Percentiles rank a stretch among this genome's conserved stretches.
Evolutionary conservation across 306 rosid genomes (phyloP).

Genomic region (Morella rubra): DNA sequence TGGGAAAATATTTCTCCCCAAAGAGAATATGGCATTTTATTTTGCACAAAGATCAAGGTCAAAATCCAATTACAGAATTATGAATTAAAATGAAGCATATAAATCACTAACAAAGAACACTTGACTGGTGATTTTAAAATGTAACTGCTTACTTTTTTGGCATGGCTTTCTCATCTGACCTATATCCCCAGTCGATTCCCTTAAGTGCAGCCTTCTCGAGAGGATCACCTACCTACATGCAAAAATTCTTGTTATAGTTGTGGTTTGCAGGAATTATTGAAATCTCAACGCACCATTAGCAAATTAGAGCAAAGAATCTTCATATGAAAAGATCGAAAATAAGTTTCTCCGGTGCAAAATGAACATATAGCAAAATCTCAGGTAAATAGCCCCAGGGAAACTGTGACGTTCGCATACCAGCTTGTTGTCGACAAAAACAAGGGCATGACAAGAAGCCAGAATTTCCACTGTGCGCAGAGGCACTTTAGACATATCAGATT

Average conservation of each 20-base stretch:
- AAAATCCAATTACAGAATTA: neutral
- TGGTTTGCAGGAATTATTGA: conserved; percentile 15
- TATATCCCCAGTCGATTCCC: conserved; percentile 94
- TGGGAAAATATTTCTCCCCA: neutral
- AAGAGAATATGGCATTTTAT: neutral
- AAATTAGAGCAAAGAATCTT: neutral
- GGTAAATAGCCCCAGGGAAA: neutral
- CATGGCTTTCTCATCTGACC: conserved; percentile 93
- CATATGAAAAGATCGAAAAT: neutral
- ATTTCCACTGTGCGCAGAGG: conserved; percentile 76
- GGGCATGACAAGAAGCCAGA: conserved; percentile 96
- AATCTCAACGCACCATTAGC: conserved; percentile 9
- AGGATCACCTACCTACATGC: conserved; percentile 95
- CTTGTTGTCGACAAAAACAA: conserved; percentile 96
- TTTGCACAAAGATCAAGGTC: neutral
- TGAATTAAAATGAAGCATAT: conserved; percentile 1
- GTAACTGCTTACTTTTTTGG: conserved; percentile 70
- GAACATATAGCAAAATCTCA: conserved; percentile 8
- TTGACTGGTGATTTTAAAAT: conserved; percentile 15
- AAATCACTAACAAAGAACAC: conserved; percentile 9
- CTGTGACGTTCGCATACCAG: conserved; percentile 55
- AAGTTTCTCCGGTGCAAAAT: neutral
- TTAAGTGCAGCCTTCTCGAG: conserved; percentile 97
- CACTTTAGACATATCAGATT: conserved; percentile 67
- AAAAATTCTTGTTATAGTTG: conserved; percentile 6